These are phyloP conservation scores for Bathelium albidoporum DNA, from an alignment of 495 filamentous ascomycete species.

Conservation along the genomic window DNA sequence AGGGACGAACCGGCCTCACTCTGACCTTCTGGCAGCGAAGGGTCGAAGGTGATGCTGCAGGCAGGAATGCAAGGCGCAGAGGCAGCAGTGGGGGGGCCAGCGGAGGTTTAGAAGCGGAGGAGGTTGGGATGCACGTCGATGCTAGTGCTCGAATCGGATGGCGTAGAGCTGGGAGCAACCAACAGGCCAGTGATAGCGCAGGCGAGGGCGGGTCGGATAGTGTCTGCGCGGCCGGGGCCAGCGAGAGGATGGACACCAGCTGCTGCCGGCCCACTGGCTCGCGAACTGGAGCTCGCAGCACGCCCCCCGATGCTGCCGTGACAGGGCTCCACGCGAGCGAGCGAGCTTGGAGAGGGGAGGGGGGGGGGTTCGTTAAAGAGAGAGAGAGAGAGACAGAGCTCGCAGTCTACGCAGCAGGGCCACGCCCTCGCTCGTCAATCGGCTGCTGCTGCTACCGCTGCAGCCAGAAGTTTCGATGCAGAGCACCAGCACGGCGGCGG, in stretches of 20 bases:
- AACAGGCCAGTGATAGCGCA: constrained; percentile 19
- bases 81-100: constrained; percentile 22
- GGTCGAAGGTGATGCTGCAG: constrained; percentile 1
- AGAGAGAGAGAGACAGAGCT: not conserved
- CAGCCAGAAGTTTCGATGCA: constrained; percentile 3
- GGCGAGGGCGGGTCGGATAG: constrained; percentile 5
- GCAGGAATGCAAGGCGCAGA: constrained; percentile 6
- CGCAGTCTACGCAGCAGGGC: not conserved
- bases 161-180: constrained; percentile 8
- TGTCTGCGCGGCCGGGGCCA: constrained; percentile 1
- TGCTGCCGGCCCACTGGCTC: not conserved
- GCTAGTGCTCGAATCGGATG: constrained; percentile 23
- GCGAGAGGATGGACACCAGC: constrained; percentile 1
- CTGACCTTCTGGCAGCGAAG: constrained; percentile 3
- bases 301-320: not conserved
- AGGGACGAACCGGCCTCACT: not conserved
- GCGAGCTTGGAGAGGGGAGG: too few relatives aligned
- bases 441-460: not conserved
- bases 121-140: constrained; percentile 22
- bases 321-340: not conserved
- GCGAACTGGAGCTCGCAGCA: not conserved
- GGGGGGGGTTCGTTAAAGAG: too few relatives aligned
- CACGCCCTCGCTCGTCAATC: not conserved
- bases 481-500: not conserved
- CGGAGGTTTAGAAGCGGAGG: constrained; percentile 26